Base-by-base conservation (phyloP, 805 yeast species). In the Candida dajiaensis region DNA sequence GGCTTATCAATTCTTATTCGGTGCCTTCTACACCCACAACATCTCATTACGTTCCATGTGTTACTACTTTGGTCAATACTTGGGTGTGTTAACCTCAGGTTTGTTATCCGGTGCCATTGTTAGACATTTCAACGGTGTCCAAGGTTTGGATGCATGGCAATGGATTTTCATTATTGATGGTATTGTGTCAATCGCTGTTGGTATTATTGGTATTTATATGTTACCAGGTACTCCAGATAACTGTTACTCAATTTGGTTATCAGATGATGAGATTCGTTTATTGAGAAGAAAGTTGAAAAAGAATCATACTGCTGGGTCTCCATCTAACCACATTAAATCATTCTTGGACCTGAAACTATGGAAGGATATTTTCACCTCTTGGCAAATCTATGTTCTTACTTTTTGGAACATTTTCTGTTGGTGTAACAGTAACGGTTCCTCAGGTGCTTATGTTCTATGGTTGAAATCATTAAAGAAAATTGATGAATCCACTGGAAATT, bases 151-250 rank as follows among this genome's bases (percentile, higher is more conserved):
- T 6, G 76, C 80, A 19, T 82, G 88, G 88, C 73, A 80, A 61
- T 82, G 87, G 88, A 73, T 80, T 64, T 79, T 78, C 55, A 72
- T 81, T 42, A 71, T 82, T 46, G 86, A 83, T 61, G 83, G 86
- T 21, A 64, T 81, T 46, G 72, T 84, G 42, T 38, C 50, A 77
- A 84, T 6, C 6, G 43, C 39, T 25, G 43, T 49, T 20, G 51
- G 49, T 43, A 13, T 74, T 53, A 52, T 70, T 52, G 49, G 48
- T 12, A 19, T 51, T 19, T 50, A 51, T 38, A 16, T 40, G 15
- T 60, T 81, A 48, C 89, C 89, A 12, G 89, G 89, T 42, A 82
- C 85, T 18, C 89, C 89, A 10, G 66, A 71, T 42, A 68, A 72
- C 40, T 73, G 82, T 57, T 76, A 77, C 47, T 76, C 81, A 3